Evolutionary conservation across 805 yeast genomes (phyloP), one percentile per base, ranked within the genome.

Genomic region (Priceomyces castillae): DNA sequence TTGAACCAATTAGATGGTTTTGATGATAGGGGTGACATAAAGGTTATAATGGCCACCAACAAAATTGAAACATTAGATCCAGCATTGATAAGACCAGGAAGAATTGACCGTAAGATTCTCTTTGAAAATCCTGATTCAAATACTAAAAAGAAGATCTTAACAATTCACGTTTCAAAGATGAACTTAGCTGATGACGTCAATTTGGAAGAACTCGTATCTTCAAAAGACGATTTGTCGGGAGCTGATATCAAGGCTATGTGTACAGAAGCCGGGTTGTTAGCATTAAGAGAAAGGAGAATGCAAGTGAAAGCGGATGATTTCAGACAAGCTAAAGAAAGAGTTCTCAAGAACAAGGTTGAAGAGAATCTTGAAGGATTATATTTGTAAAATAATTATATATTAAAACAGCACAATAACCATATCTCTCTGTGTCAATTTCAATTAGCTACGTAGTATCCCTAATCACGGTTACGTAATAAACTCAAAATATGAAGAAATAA

Each of bases 221-320:
- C 92, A 26, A 92, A 90, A 76, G 97, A 92, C 64, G 98, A 94
- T 46, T 75, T 94, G 50, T 87, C 96, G 7, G 98, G 98, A 48
- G 98, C 98, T 3, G 98, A 92, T 66, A 94, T 92, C 54, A 92
- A 92, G 71, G 98, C 97, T 44, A 89, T 92, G 50, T 90, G 97
- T 64, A 90, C 98, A 1, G 98, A 92, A 64, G 97, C 98, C 1
- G 98, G 98, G 44, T 76, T 92, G 69, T 78, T 90, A 59, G 98
- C 98, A 1, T 74, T 92, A 61, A 83, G 98, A 67, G 98, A 92
- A 65, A 84, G 98, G 67, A 81, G 98, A 70, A 92, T 92, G 96
- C 95, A 90, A 71, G 98, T 92, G 31, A 88, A 92, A 28, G 94
- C 90, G 22, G 88, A 86, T 48, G 99, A 92, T 63, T 92, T 92